Evolutionary conservation across 306 rosid species (phyloP).

Genomic region (Lagenaria siceraria): DNA sequence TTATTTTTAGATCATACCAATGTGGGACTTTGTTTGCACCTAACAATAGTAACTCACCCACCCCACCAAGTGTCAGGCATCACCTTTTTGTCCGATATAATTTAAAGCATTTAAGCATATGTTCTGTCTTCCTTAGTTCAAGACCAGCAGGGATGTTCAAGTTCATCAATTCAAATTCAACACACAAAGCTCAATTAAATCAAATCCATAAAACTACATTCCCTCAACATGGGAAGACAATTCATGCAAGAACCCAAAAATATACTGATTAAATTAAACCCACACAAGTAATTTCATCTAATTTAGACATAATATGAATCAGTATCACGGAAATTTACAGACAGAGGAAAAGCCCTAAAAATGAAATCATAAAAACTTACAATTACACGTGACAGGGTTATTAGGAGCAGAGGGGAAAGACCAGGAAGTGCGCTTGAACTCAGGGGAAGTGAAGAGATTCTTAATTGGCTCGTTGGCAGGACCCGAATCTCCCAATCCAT

Average conservation of each 20-base stretch:
- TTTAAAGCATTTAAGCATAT: not conserved
- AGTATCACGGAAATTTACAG: not conserved
- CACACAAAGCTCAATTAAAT: not conserved
- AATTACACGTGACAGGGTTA: constrained; percentile 71
- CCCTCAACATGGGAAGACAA: not conserved
- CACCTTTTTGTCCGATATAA: not conserved
- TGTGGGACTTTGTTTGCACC: too few species aligned
- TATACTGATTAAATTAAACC: not conserved
- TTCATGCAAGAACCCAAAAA: not conserved
- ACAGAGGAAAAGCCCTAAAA: not conserved
- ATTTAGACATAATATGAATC: not conserved
- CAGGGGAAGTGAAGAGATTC: constrained; percentile 60
- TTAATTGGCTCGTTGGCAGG: constrained; percentile 86
- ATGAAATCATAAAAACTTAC: constrained; percentile 18
- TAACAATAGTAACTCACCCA: not conserved
- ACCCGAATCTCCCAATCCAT: constrained; percentile 83
- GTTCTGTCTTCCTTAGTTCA: not conserved
- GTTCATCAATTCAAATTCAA: not conserved
- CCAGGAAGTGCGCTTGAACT: constrained; percentile 56
- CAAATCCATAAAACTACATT: not conserved
- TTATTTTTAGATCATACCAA: too few species aligned
- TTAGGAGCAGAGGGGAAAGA: constrained; percentile 78
- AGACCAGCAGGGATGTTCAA: not conserved
- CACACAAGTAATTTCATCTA: not conserved
- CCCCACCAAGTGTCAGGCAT: not conserved